phyloP scores from a whole-genome alignment of 768 basidiomycete species.

The Serendipita sp. region DNA sequence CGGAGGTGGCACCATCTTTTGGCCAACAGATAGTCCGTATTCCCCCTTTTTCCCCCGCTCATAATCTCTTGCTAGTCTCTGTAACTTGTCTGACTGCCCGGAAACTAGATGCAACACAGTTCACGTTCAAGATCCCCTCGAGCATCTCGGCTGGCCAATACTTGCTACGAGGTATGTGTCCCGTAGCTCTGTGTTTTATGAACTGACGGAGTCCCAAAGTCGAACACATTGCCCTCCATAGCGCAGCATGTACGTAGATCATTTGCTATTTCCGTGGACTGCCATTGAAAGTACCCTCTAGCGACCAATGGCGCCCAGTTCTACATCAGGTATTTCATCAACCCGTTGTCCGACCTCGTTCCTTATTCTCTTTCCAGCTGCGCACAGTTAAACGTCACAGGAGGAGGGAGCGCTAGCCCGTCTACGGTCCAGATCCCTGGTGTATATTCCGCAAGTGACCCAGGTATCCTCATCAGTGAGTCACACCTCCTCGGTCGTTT shows the following conservation, averaged over 20 bases:
- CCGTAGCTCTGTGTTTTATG: neutral
- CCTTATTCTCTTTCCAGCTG: neutral
- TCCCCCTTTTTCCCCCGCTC: neutral
- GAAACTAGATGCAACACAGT: conserved; percentile 1
- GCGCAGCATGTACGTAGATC: neutral
- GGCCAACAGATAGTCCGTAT: neutral
- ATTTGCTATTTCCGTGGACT: too few species aligned
- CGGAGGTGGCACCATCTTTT: neutral
- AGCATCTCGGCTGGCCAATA: conserved; percentile 7
- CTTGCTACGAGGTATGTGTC: conserved; percentile 1
- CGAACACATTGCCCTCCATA: conserved; percentile 5
- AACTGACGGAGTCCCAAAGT: neutral
- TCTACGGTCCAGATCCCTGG: conserved; percentile 3
- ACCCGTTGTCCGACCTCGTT: neutral
- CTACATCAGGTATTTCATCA: neutral
- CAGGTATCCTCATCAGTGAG: neutral
- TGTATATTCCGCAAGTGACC: conserved; percentile 3
- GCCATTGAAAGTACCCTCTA: too few species aligned
- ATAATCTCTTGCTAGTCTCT: neutral
- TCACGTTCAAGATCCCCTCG: conserved; percentile 6
- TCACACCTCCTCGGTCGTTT: neutral
- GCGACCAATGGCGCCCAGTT: neutral
- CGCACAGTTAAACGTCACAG: conserved; percentile 5
- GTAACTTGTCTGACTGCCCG: neutral
- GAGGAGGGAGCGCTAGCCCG: conserved; percentile 4